Evolutionary conservation across 2,329 filamentous ascomycete species (phyloP).

Genomic region (Coccinonectria pachysandricola): DNA sequence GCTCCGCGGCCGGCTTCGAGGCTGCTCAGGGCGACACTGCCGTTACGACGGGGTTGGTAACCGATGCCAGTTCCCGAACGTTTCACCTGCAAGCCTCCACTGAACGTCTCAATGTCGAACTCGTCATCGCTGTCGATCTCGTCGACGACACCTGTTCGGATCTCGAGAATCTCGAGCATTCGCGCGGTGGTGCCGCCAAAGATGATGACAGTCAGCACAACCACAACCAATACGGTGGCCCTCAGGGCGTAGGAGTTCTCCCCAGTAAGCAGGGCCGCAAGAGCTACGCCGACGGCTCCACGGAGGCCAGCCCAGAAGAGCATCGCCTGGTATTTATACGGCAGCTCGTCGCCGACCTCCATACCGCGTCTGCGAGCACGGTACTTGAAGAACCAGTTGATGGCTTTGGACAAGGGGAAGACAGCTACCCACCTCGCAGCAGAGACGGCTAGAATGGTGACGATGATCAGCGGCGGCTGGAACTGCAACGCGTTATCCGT

Average conservation of each 20-base stretch:
- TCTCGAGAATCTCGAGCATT: conserved; percentile 96
- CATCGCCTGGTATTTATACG: conserved; percentile 97
- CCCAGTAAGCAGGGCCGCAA: conserved; percentile 79
- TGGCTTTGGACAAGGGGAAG: conserved; percentile 78
- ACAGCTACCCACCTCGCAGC: conserved; percentile 87
- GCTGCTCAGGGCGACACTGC: conserved; percentile 47
- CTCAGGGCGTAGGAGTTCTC: conserved; percentile 73
- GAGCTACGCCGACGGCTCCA: conserved; percentile 87
- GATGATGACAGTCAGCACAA: conserved; percentile 96
- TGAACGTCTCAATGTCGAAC: conserved; percentile 83
- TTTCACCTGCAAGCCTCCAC: conserved; percentile 67
- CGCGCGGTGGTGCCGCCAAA: conserved; percentile 95
- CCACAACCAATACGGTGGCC: conserved; percentile 93
- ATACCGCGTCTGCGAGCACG: conserved; percentile 63
- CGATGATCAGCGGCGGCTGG: conserved; percentile 89
- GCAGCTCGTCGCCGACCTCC: conserved; percentile 76
- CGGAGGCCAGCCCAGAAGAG: conserved; percentile 98
- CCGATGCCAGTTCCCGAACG: conserved; percentile 68
- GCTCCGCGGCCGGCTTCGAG: conserved; percentile 31
- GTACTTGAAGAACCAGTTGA: conserved; percentile 90
- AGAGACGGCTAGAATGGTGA: conserved; percentile 86
- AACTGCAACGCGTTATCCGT: conserved; percentile 82
- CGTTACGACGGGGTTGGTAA: conserved; percentile 59
- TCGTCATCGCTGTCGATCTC: conserved; percentile 97
- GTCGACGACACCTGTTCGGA: conserved; percentile 89